Base-by-base conservation (phyloP, 2,329 filamentous ascomycete species). In the Ilyonectria robusta region DNA sequence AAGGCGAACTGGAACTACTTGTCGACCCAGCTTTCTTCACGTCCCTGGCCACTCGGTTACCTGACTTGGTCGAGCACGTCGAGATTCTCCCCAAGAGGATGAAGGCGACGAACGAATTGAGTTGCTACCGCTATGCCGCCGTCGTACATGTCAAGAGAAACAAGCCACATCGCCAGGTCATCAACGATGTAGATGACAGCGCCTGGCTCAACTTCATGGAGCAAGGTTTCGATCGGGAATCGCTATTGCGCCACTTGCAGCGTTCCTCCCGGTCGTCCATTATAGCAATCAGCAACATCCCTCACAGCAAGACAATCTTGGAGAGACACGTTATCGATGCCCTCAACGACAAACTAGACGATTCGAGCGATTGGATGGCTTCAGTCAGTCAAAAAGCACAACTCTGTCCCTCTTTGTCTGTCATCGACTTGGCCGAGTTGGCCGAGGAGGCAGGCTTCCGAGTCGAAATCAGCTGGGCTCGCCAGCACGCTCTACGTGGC, bases 401-500 rank as follows among this genome's bases (percentile, higher is more conserved):
- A 29, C 19, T 23, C 1, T 61, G 35, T 15, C 46, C 62, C 4
- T 71, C 68, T 0, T 64, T 70, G 1, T 70, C 68, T 1, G 65
- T 70, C 1, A 11, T 62, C 7, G 75, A 76, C 3, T 51, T 78
- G 6, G 66, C 60, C 1, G 55, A 70, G 3, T 33, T 80, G 1
- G 74, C 73, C 5, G 6, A 78, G 35, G 68, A 72, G 21, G 72
- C 79, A 15, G 84, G 84, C n/a, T 87, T 84, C 65, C 74, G 81
- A 26, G 84, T 86, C 21, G 82, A 86, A 21, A 70, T 81, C 4
- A 80, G 81, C 60, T 85, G 84, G 69, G 86, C 85, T 0, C 76
- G 80, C 17, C 83, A 83, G 46, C 21, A 62, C 21, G 67, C 69
- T 8, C 76, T 75, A n/a, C 60, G 55, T 1, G 77, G 77, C 13